Evolutionary conservation across 2,329 filamentous ascomycete species (phyloP).

Genomic region (Tolypocladium album): DNA sequence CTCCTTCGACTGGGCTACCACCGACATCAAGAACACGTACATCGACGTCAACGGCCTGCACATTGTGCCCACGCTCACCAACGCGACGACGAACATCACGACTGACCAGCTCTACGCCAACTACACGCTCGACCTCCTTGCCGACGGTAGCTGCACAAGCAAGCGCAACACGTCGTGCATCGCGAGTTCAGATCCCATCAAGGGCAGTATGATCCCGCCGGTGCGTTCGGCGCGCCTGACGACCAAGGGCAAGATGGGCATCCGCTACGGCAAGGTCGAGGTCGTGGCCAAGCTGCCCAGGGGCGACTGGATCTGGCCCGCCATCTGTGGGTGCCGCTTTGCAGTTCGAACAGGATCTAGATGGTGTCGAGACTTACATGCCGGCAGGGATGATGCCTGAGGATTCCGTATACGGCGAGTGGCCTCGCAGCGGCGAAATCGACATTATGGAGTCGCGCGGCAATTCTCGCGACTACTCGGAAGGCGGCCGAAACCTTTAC

Average conservation of each 20-base stretch:
- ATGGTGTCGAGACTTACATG: neutral
- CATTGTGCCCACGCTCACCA: slow-evolving; percentile 42
- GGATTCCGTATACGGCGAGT: slow-evolving; percentile 33
- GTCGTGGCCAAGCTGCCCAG: slow-evolving; percentile 39
- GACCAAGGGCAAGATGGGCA: slow-evolving; percentile 15
- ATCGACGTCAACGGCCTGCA: slow-evolving; percentile 37
- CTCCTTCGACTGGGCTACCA: slow-evolving; percentile 44
- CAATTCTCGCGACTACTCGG: slow-evolving; percentile 20
- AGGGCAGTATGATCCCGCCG: slow-evolving; percentile 35
- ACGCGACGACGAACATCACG: slow-evolving; percentile 26
- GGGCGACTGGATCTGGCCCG: slow-evolving; percentile 46
- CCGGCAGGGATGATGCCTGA: slow-evolving; percentile 36
- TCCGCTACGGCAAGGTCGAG: slow-evolving; percentile 28
- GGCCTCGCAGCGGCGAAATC: slow-evolving; percentile 42
- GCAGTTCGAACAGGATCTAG: neutral
- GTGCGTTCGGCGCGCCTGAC: slow-evolving; percentile 37
- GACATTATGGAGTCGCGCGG: slow-evolving; percentile 40
- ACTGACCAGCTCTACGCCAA: slow-evolving; percentile 24
- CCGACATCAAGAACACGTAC: slow-evolving; percentile 34
- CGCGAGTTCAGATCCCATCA: slow-evolving; percentile 28
- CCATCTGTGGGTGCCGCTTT: slow-evolving; percentile 19
- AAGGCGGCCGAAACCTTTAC: slow-evolving; percentile 31
- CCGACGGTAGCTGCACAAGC: slow-evolving; percentile 29
- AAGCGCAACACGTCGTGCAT: slow-evolving; percentile 21
- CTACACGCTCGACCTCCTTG: slow-evolving; percentile 33